Evolutionary conservation across 2,329 filamentous ascomycete species (phyloP), one percentile per base, ranked within the genome.

Genomic region (Keithomyces neogunnii): DNA sequence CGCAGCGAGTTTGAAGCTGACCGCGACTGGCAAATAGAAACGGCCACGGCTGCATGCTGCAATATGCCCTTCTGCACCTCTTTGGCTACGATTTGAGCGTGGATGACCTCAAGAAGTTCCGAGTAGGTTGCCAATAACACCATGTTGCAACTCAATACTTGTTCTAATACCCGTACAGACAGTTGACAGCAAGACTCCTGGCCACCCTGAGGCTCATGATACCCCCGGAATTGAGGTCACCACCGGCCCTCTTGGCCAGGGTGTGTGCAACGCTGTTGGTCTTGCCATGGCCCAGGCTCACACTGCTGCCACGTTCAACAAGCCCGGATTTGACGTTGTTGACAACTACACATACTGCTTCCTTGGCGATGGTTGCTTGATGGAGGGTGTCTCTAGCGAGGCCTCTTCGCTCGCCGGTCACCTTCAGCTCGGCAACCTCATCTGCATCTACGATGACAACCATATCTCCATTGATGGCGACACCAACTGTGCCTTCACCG

Each of bases 1-100:
- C n/a, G 8, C n/a, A 33, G 45, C 32, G 10, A 26, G 31, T 31
- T n/a, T 4, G 13, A 29, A 30, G 35, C 49, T 51, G 26, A 56
- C 52, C 19, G 28, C 49, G 40, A 10, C 51, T 45, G 29, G 49
- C 47, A 13, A 49, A 47, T 63, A 96, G 91, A 56, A 99, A 99
- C 80, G 93, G 93, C 63, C 93, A 99, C 77, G 93, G 86, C 64
- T 99, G 93, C 83, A 96, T 99, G 91, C 89, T 99, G 55, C 93
- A 96, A 73, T 99, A 99, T 85, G 88, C 92, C 66, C 82, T 99
- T 62, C 87, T 99, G 65, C 93, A 99, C 79, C 81, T 99, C 52
- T 96, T 91, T 74, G 93, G 93, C 71, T 99, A 95, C 72, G 82
- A 75, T 57, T 64, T 99, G 62, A 81, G 82, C 66, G 78, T 99